Evolutionary conservation across 1,139 yeast genomes (phyloP), one percentile per base, ranked within the genome.

Genomic region (Wickerhamomyces sp.): DNA sequence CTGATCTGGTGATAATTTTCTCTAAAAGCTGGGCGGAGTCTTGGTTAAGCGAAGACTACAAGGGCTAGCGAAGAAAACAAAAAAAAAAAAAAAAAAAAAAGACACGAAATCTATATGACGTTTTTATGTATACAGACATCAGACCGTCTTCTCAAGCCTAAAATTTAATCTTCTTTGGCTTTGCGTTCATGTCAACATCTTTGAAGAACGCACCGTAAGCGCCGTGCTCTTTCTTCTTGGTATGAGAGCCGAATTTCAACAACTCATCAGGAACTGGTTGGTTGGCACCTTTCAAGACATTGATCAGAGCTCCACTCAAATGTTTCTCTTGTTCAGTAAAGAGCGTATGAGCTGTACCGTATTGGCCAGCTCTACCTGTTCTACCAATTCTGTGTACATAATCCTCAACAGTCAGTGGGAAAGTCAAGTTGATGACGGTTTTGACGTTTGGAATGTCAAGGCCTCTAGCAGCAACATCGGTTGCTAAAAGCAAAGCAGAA

Each of bases 401-500:
- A 64, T 93, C 98, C 64, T 91, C 99, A 17, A 87, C 94, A 0
- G 98, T 91, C 52, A 93, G 73, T 33, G 99, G 99, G 79, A 91
- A 91, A 4, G 98, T 91, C 61, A 93, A 70, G 61, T 91, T 91
- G 58, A 91, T 88, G 32, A 91, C 99, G 21, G 88, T 86, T 61
- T 89, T 91, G 47, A 91, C 99, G 51, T 93, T 87, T 33, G 99
- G 98, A 51, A 91, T 91, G 62, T 91, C 99, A 49, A 91, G 73
- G 44, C 99, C 99, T 67, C 99, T 78, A 23, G 98, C 98, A 30
- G 99, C 99, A 37, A 91, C 99, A 67, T 93, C 98, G 2, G 99
- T 91, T 24, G 99, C 99, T 51, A 91, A 71, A 57, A 91, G 65
- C 37, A 91, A 66, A 52, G 75, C 81, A 41, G 83, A 72, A 35